Evolutionary conservation across 2,329 filamentous ascomycete genomes (phyloP), one percentile per base, ranked within the genome.

Genomic region (Venturia oleaginea): DNA sequence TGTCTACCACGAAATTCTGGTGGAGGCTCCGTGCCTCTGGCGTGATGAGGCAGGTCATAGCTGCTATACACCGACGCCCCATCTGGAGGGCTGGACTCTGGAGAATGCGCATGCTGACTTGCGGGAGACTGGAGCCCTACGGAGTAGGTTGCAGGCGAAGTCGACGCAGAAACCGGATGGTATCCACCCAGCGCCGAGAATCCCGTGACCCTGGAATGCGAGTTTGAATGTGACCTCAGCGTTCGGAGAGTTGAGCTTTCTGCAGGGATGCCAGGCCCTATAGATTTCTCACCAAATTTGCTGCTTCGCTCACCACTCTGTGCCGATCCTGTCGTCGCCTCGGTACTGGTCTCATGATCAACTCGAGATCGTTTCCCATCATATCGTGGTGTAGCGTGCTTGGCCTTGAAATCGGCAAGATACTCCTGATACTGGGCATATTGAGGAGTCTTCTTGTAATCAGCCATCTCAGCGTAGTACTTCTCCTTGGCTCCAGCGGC

Each of bases 361-460:
- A 78, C 66, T 65, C 74, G 78, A 7, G 77, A 76, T 60, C 77
- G 74, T 66, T 80, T 80, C 63, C 73, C 75, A 71, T 79, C 74
- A 70, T 74, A 73, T 24, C 69, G 72, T 48, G 72, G 71, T 13
- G 70, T 70, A 19, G 71, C 72, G 68, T 92, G 87, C 72, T 88
- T 89, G 59, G 86, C 84, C 71, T 89, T 92, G 77, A 94, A 93
- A 0, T 92, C 89, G 38, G 84, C 82, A 27, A 93, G 77, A 72
- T 94, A 94, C 54, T 84, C 81, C 66, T 83, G 80, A 68, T 93
- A 92, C 62, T 85, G 82, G 65, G 80, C 83, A 71, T 86, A 91
- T 61, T 87, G 81, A 7, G 82, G 71, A 0, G 89, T 92, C 75
- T 91, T 91, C 73, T 92, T 92, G 74, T 93, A 93, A 68, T 88